A percentile compares a stretch with the other conserved stretches of the same genome.
Evolutionary conservation across 2,329 filamentous ascomycete species (phyloP).

Genomic region (Cladophialophora psammophila): DNA sequence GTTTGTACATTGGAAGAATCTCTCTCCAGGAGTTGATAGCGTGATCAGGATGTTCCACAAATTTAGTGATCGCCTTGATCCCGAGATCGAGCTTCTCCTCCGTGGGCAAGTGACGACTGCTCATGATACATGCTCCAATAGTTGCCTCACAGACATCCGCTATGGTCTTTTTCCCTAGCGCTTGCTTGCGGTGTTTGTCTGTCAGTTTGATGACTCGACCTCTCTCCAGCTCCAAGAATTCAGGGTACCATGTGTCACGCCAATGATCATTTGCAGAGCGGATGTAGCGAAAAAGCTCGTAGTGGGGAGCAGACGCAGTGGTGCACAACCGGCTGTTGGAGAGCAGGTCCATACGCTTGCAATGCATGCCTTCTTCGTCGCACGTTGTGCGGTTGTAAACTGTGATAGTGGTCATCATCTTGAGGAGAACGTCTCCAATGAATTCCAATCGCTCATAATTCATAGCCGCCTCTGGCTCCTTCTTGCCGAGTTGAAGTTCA

Average conservation of each 20-base stretch:
- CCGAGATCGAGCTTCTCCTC: slow-evolving; percentile 64
- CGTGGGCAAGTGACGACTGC: slow-evolving; percentile 52
- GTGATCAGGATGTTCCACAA: slow-evolving; percentile 76
- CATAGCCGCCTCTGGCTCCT: slow-evolving; percentile 76
- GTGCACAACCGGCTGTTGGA: slow-evolving; percentile 92
- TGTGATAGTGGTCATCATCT: slow-evolving; percentile 92
- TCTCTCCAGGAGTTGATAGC: slow-evolving; percentile 72
- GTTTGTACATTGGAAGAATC: slow-evolving; percentile 62
- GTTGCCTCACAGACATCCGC: slow-evolving; percentile 94
- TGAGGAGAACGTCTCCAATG: slow-evolving; percentile 90
- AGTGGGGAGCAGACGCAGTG: slow-evolving; percentile 70
- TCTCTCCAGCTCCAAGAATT: slow-evolving; percentile 73
- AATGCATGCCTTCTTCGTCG: slow-evolving; percentile 85
- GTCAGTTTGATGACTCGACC: slow-evolving; percentile 67
- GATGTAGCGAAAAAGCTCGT: slow-evolving; percentile 74
- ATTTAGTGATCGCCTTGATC: slow-evolving; percentile 61
- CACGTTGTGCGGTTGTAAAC: slow-evolving; percentile 79
- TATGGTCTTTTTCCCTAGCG: slow-evolving; percentile 84
- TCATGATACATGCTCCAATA: slow-evolving; percentile 81
- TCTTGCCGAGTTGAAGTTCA: slow-evolving; percentile 1
- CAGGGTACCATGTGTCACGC: slow-evolving; percentile 85
- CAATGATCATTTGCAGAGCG: slow-evolving; percentile 75
- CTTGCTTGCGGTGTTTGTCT: slow-evolving; percentile 60
- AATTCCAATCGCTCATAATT: slow-evolving; percentile 97
- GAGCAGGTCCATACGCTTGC: slow-evolving; percentile 86